Base-by-base conservation (phyloP, 768 basidiomycete genomes). In the Naganishia onofrii region DNA sequence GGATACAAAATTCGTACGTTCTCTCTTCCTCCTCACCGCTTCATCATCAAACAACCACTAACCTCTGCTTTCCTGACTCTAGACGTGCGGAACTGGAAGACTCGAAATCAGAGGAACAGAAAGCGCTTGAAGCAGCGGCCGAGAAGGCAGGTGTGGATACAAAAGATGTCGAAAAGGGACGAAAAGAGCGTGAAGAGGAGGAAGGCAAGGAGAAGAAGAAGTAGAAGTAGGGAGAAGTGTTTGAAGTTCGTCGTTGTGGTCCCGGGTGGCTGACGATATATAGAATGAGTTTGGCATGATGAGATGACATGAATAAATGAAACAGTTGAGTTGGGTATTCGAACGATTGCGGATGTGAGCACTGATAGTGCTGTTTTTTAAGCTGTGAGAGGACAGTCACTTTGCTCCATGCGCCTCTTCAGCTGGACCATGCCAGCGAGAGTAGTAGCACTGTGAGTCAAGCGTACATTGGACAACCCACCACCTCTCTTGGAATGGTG, bases 1-100 rank as follows among this genome's bases (percentile, higher is more conserved):
- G 79, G 38, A 78, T 79, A 54, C 64, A 72, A 34, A 80, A 78
- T 66, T 76, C 78, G 31, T 76, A 74, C 65, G 77, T 75, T 48
- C 56, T 15, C 19, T 17, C 42, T 12, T 31, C 29, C 31, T 21
- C 48, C 19, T 17, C 4, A 4, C 5, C 13, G 48, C 21, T 28
- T 19, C 21, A 23, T 8, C 0, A 17, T 5, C 34, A 17, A 1
- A 55, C 36, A 21, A n/a, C 5, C 12, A 32, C 55, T 60, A 21
- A 68, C 55, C 36, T 17, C 56, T n/a, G 8, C 28, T 9, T 12
- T 38, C 54, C 19, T 26, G 12, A 8, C 53, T 26, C 1, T 29
- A 71, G 70, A 34, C 66, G 34, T 32, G 71, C 71, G 21, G 79
- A 80, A 67, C 15, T 78, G 32, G 79, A 80, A 70, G 79, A 80